Percentiles rank a stretch among this genome's conserved stretches.
phyloP scores from a whole-genome alignment of 306 rosid genomes.

The Corylus heterophylla region DNA sequence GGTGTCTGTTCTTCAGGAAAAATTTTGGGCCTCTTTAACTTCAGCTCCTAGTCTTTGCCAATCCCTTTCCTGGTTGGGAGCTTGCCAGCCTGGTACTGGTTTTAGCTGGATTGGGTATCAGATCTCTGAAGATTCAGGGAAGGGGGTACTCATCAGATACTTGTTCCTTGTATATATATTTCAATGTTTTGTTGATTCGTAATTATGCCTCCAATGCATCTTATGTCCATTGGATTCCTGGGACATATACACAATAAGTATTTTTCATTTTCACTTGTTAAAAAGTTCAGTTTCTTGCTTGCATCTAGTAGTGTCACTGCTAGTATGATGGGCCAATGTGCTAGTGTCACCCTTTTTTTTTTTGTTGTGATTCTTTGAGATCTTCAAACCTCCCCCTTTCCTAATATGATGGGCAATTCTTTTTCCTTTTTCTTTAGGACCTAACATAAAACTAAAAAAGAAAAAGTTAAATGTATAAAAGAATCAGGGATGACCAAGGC shows the following conservation, averaged over 20 bases:
- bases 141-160: neutral
- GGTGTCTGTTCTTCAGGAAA: conserved; percentile 9
- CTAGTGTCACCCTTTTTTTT: too few relatives aligned
- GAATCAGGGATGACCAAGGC: too few relatives aligned
- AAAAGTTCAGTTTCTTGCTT: neutral
- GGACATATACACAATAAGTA: neutral
- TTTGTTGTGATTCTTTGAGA: too few relatives aligned
- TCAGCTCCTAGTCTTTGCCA: conserved; percentile 25
- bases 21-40: conserved; percentile 17
- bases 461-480: too few relatives aligned
- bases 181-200: conserved; percentile 18
- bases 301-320: neutral
- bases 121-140: conserved; percentile 4
- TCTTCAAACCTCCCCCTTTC: too few relatives aligned
- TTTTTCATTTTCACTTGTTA: too few relatives aligned
- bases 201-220: conserved; percentile 1
- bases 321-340: too few relatives aligned
- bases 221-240: neutral
- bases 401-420: too few relatives aligned
- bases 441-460: too few relatives aligned
- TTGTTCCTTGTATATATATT: conserved; percentile 48
- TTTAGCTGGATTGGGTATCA: neutral
- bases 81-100: conserved; percentile 4
- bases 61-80: conserved; percentile 14
- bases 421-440: too few relatives aligned